Percentiles rank a stretch among this genome's conserved stretches.
Conservation (phyloP, 345 rosid genomes). For the Leavenworthia alabamica region DNA sequence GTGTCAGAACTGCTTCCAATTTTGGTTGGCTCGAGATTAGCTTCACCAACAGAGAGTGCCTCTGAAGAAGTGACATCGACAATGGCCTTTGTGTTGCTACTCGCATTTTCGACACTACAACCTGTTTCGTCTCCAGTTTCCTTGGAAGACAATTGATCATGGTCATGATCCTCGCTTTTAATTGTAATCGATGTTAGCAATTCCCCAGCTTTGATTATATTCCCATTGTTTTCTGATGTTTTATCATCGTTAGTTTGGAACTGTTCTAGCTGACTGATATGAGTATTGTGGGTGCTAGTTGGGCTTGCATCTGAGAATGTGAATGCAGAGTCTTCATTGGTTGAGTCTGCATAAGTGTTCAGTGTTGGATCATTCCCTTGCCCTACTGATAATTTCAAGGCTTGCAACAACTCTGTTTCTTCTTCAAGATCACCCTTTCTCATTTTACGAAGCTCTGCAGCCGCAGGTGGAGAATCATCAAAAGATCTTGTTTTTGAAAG, state of each 20-base stretch:
- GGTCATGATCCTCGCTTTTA: conserved; percentile 29
- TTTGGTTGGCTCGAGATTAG: conserved; percentile 24
- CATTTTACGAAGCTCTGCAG: conserved; percentile 31
- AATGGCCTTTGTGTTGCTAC: conserved; percentile 20
- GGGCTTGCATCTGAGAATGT: conserved; percentile 35
- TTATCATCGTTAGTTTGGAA: conserved; percentile 32
- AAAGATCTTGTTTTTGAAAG: conserved; percentile 76
- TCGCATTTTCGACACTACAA: conserved; percentile 25
- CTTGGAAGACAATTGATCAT: conserved; percentile 30
- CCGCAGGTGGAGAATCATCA: conserved; percentile 61
- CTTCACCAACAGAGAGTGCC: conserved; percentile 17
- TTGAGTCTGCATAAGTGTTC: conserved; percentile 23
- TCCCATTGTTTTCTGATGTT: conserved; percentile 18
- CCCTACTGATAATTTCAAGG: conserved; percentile 58
- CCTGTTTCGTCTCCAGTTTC: conserved; percentile 25
- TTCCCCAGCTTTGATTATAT: conserved; percentile 26
- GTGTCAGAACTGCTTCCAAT: conserved; percentile 23
- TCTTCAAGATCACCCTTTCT: conserved; percentile 86
- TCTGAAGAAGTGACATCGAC: conserved; percentile 24
- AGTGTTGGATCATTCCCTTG: conserved; percentile 29
- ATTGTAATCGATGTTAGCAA: conserved; percentile 24
- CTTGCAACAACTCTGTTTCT: conserved; percentile 65
- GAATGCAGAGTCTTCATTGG: conserved; percentile 28
- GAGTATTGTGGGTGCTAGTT: conserved; percentile 21
- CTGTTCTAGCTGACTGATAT: conserved; percentile 26